Percentiles rank a stretch among this genome's conserved stretches.
phyloP scores from a whole-genome alignment of 1,284 basidiomycete species.

The Pterulicium gracile region DNA sequence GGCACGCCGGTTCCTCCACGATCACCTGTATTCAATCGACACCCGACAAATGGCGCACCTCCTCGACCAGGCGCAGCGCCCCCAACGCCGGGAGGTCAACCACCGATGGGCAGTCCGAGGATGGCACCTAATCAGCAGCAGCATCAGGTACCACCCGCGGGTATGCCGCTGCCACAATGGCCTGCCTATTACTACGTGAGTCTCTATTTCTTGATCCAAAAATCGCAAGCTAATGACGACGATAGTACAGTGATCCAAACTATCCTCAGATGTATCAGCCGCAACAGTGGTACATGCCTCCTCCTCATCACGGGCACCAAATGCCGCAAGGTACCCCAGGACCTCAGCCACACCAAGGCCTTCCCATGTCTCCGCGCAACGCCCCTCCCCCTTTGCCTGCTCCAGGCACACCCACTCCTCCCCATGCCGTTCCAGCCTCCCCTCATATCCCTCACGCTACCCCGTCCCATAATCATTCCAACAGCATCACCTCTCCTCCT shows the following conservation, averaged over 20 bases:
- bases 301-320: constrained; percentile 28
- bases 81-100: constrained; percentile 42
- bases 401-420: constrained; percentile 54
- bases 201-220: constrained; percentile 7
- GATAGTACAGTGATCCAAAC: constrained; percentile 19
- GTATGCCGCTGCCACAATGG: constrained; percentile 19
- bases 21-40: constrained; percentile 53
- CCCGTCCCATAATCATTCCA: constrained; percentile 36
- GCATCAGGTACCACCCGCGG: constrained; percentile 24
- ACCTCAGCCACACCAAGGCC: constrained; percentile 28
- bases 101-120: constrained; percentile 16
- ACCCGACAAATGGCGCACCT: constrained; percentile 50
- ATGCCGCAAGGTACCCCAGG: constrained; percentile 20
- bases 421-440: constrained; percentile 39
- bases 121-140: constrained; percentile 33
- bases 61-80: constrained; percentile 43
- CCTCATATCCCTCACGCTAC: constrained; percentile 40
- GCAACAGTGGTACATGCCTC: constrained; percentile 10
- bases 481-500: constrained; percentile 51
- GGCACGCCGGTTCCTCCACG: constrained; percentile 33
- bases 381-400: constrained; percentile 41
- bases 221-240: constrained; percentile 5
- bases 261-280: constrained; percentile 13
- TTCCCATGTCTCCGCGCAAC: constrained; percentile 58
- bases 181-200: constrained; percentile 24